Base-by-base conservation (phyloP, 805 yeast genomes). In the Saccharomycopsis fodiens region DNA sequence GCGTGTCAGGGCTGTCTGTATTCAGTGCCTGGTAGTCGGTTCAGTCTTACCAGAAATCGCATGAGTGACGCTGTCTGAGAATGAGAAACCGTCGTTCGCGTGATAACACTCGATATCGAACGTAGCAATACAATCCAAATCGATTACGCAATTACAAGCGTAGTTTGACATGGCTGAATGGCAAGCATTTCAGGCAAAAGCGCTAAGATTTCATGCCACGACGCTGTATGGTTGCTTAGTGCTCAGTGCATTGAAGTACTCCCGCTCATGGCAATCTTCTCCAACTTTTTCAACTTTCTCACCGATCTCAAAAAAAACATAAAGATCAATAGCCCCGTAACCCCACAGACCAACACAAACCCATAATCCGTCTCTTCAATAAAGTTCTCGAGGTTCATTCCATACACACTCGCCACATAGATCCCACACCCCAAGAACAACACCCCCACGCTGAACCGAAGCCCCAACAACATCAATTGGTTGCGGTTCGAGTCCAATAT, bases 401-500 rank as follows among this genome's bases (percentile, higher is more conserved):
- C 96, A 57, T 85, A 89, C 55, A 88, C 80, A 5, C 95, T 95
- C 2, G 96, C 95, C 1, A 86, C 55, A 17, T 85, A 65, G 1
- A 95, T 82, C 1, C 95, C 95, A 19, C 85, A 82, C 0, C 95
- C 84, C 57, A 85, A 75, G 0, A 95, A 95, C 30, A 89, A 62
- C 0, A 96, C 86, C 52, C 85, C 85, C 21, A 89, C 82, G 0
- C 94, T 78, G 13, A 88, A 78, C 55, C 85, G 82, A 52, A 89
- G 66, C 57, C 89, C 95, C 54, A 83, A 79, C 46, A 89, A 71
- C 95, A 89, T 86, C 51, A 89, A 67, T 2, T 95, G 78, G 63
- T 89, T 89, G 66, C 97, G 77, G 57, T 87, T 87, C 2, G 96
- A 86, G 61, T 89, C 97, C 45, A 89, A 63, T 50, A 89, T 88